Base-by-base conservation (phyloP, 2,329 filamentous ascomycete genomes). In the Stagonosporopsis vannaccii region DNA sequence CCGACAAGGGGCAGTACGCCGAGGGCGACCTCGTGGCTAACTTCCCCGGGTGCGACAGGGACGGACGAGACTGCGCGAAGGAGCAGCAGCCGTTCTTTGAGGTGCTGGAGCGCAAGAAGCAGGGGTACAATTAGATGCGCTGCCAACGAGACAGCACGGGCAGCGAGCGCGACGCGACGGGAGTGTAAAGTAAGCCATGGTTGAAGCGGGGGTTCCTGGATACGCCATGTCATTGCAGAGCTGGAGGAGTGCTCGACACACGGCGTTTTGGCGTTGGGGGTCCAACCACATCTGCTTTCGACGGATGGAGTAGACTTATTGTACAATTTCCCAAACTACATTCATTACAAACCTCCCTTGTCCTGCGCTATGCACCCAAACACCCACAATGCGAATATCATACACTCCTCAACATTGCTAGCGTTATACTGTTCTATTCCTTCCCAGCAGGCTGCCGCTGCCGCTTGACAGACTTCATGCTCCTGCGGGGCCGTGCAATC, bases 11-110 rank as follows among this genome's bases (percentile, higher is more conserved):
- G 15, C 81, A 85, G 43, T 98, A 92, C 75, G 85, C 89, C 70
- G 87, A 93, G 8, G 94, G 92, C 28, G 93, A 98, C 71, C 88
- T 98, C 55, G 84, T 96, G 1, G 86, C 96, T 59, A 86, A 89
- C 56, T 91, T 98, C 68, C 81, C 86, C 20, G 87, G 86, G 48
- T 99, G 95, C 75, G 84, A 86, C 33, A 71, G 73, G 6, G 82
- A 83, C 43, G 69, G 62, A 41, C 79, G 85, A 45, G 86, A 84
- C 62, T 98, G 95, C 75, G 86, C 88, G 59, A 83, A 84, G 49
- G 89, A 94, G 73, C 87, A 93, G 65, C 80, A 82, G 40, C 76
- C 81, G n/a, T 85, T 76, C 43, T 76, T 80, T 36, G 63, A 71
- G 56, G 53, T 66, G 50, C 60, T 79, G 55, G 76, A 72, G 4